Conservation (phyloP, 2,329 filamentous ascomycete genomes). For the Microsporum audouinii region DNA sequence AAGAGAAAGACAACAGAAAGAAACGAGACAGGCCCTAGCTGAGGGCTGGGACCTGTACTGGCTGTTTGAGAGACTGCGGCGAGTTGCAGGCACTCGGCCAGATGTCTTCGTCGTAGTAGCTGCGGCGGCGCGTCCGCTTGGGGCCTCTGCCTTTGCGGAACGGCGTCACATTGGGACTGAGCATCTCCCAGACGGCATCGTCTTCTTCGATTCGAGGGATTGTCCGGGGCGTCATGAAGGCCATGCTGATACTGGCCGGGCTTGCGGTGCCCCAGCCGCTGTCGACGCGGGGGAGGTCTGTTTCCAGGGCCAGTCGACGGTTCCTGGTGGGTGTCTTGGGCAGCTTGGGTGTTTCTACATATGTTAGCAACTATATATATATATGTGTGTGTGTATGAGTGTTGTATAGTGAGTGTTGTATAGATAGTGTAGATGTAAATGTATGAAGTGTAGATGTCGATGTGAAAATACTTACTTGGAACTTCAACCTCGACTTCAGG, state of each 20-base stretch:
- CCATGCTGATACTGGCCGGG: neutral
- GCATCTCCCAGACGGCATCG: slow-evolving; percentile 1
- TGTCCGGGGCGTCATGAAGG: slow-evolving; percentile 1
- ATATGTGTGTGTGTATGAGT: neutral
- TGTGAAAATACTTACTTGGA: neutral
- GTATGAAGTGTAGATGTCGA: neutral
- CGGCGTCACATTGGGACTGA: slow-evolving; percentile 12
- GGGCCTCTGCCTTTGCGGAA: slow-evolving; percentile 11
- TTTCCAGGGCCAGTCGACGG: neutral
- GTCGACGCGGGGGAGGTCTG: neutral
- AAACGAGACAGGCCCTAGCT: neutral
- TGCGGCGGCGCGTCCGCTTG: slow-evolving; percentile 8
- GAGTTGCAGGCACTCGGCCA: neutral
- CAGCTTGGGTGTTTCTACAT: neutral
- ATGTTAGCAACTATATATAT: neutral
- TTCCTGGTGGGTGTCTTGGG: neutral
- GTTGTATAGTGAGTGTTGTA: neutral
- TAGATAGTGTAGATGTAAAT: neutral
- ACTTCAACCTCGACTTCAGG: neutral
- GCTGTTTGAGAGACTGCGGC: neutral
- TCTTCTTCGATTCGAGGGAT: neutral
- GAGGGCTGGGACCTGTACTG: neutral
- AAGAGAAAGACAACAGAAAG: neutral
- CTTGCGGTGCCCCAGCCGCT: neutral
- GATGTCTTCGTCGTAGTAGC: slow-evolving; percentile 13